phyloP scores from a whole-genome alignment of 2,329 filamentous ascomycete species.

The Bipolaris victoriae region DNA sequence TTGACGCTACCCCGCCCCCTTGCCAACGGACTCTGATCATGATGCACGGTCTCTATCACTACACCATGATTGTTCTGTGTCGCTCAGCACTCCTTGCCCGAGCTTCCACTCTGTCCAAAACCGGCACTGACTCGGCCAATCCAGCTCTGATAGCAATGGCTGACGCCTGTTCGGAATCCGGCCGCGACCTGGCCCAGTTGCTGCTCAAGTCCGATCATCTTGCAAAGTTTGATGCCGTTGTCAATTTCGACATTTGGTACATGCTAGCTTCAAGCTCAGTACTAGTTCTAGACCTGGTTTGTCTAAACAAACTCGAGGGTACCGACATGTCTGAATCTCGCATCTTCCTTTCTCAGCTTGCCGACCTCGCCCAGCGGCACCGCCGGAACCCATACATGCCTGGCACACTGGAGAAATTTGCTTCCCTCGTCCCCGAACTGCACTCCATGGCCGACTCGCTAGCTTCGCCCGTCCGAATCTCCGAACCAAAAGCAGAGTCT shows the following conservation, averaged over 20 bases:
- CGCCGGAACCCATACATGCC: conserved; percentile 45
- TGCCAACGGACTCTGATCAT: conserved; percentile 49
- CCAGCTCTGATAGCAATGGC: conserved; percentile 42
- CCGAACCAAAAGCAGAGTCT: conserved; percentile 14
- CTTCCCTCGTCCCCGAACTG: conserved; percentile 46
- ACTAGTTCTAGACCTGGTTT: conserved; percentile 50
- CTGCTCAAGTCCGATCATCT: conserved; percentile 47
- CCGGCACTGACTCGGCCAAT: conserved; percentile 35
- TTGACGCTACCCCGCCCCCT: conserved; percentile 41
- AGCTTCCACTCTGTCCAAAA: conserved; percentile 41
- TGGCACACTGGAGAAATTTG: conserved; percentile 48
- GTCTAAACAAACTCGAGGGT: conserved; percentile 25
- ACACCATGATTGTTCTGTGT: conserved; percentile 49
- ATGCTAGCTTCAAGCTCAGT: conserved; percentile 47
- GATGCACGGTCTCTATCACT: conserved; percentile 51
- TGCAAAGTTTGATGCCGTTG: conserved; percentile 49
- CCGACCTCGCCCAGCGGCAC: conserved; percentile 42
- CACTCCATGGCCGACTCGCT: conserved; percentile 43
- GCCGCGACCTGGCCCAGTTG: conserved; percentile 42
- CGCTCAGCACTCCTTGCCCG: conserved; percentile 49
- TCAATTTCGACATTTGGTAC: conserved; percentile 53
- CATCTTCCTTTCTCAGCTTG: conserved; percentile 44
- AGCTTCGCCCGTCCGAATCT: conserved; percentile 19
- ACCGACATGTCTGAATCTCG: conserved; percentile 37
- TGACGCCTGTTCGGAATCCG: conserved; percentile 49